Conservation (phyloP, 2,329 filamentous ascomycete species). For the Fonsecaea erecta region DNA sequence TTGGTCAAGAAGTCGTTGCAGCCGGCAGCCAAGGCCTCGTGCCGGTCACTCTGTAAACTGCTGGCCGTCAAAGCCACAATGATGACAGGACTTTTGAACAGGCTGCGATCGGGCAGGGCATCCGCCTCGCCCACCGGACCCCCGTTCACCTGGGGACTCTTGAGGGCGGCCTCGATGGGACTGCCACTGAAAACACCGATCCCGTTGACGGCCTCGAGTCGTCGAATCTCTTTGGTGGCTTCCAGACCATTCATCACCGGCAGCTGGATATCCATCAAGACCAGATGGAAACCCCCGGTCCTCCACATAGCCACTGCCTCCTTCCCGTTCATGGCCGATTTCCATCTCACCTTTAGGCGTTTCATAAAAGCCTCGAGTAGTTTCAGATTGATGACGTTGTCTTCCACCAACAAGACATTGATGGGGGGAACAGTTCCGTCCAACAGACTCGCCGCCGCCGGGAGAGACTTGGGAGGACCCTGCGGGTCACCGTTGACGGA, state of each 20-base stretch:
- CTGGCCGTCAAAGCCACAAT: conserved; percentile 96
- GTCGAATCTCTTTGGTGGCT: conserved; percentile 90
- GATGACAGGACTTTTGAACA: conserved; percentile 97
- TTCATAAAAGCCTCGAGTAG: conserved; percentile 96
- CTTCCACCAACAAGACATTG: conserved; percentile 96
- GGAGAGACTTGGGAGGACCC: conserved; percentile 38
- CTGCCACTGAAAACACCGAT: conserved; percentile 76
- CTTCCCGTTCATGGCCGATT: conserved; percentile 93
- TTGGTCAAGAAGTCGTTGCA: conserved; percentile 99
- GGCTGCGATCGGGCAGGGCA: conserved; percentile 69
- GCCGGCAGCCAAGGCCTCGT: conserved; percentile 90
- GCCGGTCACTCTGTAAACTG: conserved; percentile 90
- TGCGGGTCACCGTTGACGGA: conserved; percentile 40
- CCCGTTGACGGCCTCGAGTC: conserved; percentile 85
- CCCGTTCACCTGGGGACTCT: conserved; percentile 20
- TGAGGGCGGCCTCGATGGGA: conserved; percentile 28
- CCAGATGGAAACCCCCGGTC: conserved; percentile 88
- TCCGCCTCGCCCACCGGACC: conserved; percentile 46
- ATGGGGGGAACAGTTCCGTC: conserved; percentile 90
- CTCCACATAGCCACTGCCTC: conserved; percentile 95
- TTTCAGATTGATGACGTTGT: conserved; percentile 96
- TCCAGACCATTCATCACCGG: conserved; percentile 96
- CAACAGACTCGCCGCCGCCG: conserved; percentile 65
- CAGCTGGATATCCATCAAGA: conserved; percentile 97
- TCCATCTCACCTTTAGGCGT: conserved; percentile 91